A percentile compares a stretch with the other conserved stretches of the same genome.
Evolutionary conservation across 2,329 filamentous ascomycete species (phyloP).

Genomic region (Pseudogymnoascus verrucosus): DNA sequence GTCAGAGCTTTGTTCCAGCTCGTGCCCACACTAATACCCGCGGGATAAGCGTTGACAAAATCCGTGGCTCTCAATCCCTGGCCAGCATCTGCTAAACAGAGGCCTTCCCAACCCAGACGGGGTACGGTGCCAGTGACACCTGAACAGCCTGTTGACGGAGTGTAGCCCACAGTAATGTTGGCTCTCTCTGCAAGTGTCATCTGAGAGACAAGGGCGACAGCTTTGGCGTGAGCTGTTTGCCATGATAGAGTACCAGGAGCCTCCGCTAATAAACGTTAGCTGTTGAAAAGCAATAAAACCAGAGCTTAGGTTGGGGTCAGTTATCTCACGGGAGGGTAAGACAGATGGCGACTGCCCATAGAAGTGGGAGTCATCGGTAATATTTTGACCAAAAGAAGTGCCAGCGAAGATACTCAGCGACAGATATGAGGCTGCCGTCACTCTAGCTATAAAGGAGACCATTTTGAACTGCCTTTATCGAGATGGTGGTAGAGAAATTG

Average conservation of each 20-base stretch:
- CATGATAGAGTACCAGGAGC: background rate
- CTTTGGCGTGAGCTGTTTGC: background rate
- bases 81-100: constrained; percentile 82
- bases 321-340: constrained; percentile 27
- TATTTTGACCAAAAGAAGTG: constrained; percentile 18
- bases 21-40: constrained; percentile 79
- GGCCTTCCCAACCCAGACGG: constrained; percentile 64
- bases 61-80: constrained; percentile 76
- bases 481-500: background rate
- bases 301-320: background rate
- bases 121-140: constrained; percentile 50
- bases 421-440: background rate
- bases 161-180: too few species aligned
- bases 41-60: constrained; percentile 77
- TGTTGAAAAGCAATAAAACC: background rate
- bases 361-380: constrained; percentile 28
- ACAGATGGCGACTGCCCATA: constrained; percentile 33
- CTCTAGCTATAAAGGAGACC: background rate
- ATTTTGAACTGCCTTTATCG: background rate
- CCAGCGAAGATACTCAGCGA: background rate
- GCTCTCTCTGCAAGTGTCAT: too few species aligned
- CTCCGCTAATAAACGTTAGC: background rate
- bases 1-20: constrained; percentile 85
- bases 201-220: background rate
- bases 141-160: background rate